A percentile compares a stretch with the other conserved stretches of the same genome.
Conservation (phyloP, 371 early-diverging fungal genomes). For the Rhizomucor pusillus region DNA sequence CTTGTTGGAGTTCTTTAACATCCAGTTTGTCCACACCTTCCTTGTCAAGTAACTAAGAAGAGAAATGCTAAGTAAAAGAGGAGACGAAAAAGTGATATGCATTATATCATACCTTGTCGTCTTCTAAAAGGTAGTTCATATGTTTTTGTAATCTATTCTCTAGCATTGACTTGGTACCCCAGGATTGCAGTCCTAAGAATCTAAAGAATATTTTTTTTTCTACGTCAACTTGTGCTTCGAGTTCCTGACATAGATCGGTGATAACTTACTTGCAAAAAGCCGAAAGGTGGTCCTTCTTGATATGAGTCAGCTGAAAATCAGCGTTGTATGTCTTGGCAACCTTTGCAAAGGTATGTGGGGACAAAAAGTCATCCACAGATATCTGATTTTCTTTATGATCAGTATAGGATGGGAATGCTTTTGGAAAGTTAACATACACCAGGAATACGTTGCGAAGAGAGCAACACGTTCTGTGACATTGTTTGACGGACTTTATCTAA, state of each 20-base stretch:
- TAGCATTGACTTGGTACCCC: slow-evolving; percentile 54
- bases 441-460: slow-evolving; percentile 27
- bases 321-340: slow-evolving; percentile 48
- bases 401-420: not conserved
- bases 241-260: not conserved
- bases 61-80: no score
- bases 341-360: slow-evolving; percentile 34
- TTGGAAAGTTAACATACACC: slow-evolving; percentile 12
- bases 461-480: slow-evolving; percentile 49
- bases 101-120: slow-evolving; percentile 47
- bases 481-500: slow-evolving; percentile 51
- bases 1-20: slow-evolving; percentile 43
- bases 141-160: slow-evolving; percentile 49
- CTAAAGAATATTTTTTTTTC: no score
- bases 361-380: slow-evolving; percentile 49
- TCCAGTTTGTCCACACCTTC: slow-evolving; percentile 49
- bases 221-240: no score
- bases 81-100: no score
- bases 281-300: slow-evolving; percentile 49
- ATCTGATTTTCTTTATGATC: slow-evolving; percentile 28
- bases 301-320: slow-evolving; percentile 48
- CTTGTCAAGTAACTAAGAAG: slow-evolving; percentile 37
- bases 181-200: slow-evolving; percentile 58
- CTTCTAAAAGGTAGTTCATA: slow-evolving; percentile 49
- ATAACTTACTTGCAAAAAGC: slow-evolving; percentile 52